Evolutionary conservation across 768 basidiomycete genomes (phyloP).

Genomic region (Hygrocybe coccinea): DNA sequence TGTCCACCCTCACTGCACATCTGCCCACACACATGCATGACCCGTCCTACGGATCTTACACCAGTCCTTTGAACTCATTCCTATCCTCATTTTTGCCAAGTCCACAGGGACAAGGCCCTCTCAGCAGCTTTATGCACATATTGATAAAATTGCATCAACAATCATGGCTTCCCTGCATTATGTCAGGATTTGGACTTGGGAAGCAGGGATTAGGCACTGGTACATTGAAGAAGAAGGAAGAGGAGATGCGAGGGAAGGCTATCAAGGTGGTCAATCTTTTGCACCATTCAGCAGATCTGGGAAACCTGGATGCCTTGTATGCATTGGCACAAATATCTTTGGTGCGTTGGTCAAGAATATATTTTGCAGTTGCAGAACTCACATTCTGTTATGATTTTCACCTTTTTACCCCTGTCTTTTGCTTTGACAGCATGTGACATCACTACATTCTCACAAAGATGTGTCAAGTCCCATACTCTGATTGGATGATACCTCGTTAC

Average conservation of each 20-base stretch:
- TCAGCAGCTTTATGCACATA: slow-evolving; percentile 67
- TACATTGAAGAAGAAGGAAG: slow-evolving; percentile 49
- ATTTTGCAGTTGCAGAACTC: neutral
- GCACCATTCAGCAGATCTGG: slow-evolving; percentile 76
- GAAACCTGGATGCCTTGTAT: slow-evolving; percentile 68
- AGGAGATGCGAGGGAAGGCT: slow-evolving; percentile 64
- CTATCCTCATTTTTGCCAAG: slow-evolving; percentile 65
- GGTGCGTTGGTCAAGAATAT: slow-evolving; percentile 36
- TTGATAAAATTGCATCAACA: slow-evolving; percentile 60
- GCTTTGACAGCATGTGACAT: no score
- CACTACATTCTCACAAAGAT: no score
- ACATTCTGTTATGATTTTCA: no score
- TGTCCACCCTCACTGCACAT: slow-evolving; percentile 59
- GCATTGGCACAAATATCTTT: slow-evolving; percentile 62
- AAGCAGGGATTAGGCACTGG: slow-evolving; percentile 38
- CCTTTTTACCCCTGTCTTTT: no score
- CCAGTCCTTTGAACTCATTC: slow-evolving; percentile 40
- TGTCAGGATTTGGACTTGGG: slow-evolving; percentile 36
- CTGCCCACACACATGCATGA: slow-evolving; percentile 55
- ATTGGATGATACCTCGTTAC: no score
- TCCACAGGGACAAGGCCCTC: slow-evolving; percentile 70
- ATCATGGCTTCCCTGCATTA: slow-evolving; percentile 25
- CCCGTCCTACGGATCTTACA: slow-evolving; percentile 40
- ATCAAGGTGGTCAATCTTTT: slow-evolving; percentile 79
- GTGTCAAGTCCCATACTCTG: no score